These are phyloP conservation scores for Panellus pusillus DNA, from an alignment of 768 basidiomycete genomes.

Conservation along the genomic window DNA sequence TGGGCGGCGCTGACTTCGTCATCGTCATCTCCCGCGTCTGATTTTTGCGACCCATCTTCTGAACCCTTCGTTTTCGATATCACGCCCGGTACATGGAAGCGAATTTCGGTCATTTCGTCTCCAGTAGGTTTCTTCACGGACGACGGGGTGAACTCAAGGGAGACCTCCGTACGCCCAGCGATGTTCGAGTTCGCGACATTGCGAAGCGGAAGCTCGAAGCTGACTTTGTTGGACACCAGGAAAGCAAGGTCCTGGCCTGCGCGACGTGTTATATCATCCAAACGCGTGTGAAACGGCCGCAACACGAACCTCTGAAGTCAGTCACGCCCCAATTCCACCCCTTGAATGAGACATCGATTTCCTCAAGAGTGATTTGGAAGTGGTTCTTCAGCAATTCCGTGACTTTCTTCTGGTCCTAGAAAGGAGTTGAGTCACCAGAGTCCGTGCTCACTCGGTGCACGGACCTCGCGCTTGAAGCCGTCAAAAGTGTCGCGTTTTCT, in stretches of 20 bases:
- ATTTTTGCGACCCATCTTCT: conserved; percentile 73
- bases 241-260: conserved; percentile 91
- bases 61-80: conserved; percentile 62
- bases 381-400: conserved; percentile 79
- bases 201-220: conserved; percentile 86
- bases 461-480: conserved; percentile 87
- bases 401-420: conserved; percentile 89
- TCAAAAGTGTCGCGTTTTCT: conserved; percentile 84
- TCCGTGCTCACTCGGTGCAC: conserved; percentile 22
- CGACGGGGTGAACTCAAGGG: conserved; percentile 80
- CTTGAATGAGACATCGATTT: conserved; percentile 82
- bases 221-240: conserved; percentile 79
- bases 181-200: conserved; percentile 97
- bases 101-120: conserved; percentile 94
- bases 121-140: conserved; percentile 46
- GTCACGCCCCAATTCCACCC: conserved; percentile 99
- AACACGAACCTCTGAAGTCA: conserved; percentile 79
- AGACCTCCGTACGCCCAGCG: conserved; percentile 96
- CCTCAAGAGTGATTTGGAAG: conserved; percentile 83
- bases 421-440: background rate
- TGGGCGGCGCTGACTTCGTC: conserved; percentile 91
- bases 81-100: conserved; percentile 91
- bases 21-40: conserved; percentile 67
- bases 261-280: background rate
- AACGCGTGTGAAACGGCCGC: conserved; percentile 3